Conservation (phyloP, 805 yeast species). For the Candida alai region DNA sequence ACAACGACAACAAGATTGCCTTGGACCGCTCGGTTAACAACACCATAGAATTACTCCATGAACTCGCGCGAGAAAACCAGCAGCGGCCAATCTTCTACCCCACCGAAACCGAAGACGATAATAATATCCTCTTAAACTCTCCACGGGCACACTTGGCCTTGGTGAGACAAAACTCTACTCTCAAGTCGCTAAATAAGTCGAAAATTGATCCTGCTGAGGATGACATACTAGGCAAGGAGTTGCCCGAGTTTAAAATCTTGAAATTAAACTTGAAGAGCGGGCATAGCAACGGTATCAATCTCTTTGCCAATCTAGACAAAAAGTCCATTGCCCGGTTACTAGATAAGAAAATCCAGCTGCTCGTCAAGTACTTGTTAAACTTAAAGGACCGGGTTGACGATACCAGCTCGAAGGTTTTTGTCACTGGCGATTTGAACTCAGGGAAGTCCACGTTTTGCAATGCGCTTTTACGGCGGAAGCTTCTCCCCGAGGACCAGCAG, state of each 20-base stretch:
- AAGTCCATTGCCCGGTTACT: conserved; percentile 65
- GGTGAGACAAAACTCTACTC: conserved; percentile 35
- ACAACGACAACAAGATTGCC: conserved; percentile 66
- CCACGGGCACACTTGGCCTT: conserved; percentile 51
- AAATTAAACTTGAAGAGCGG: conserved; percentile 60
- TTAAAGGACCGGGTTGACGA: conserved; percentile 81
- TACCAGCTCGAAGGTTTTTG: conserved; percentile 87
- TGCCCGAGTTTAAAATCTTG: conserved; percentile 54
- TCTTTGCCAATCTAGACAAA: conserved; percentile 59
- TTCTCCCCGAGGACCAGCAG: conserved; percentile 94
- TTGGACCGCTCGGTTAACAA: conserved; percentile 59
- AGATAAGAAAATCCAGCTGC: conserved; percentile 62
- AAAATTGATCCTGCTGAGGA: conserved; percentile 6
- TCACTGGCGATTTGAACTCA: conserved; percentile 95
- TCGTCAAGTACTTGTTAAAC: conserved; percentile 62
- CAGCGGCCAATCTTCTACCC: conserved; percentile 65
- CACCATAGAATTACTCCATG: conserved; percentile 47
- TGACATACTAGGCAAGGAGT: conserved; percentile 15
- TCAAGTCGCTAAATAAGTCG: conserved; percentile 5
- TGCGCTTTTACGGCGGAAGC: conserved; percentile 69
- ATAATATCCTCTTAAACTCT: conserved; percentile 40
- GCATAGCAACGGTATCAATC: conserved; percentile 33
- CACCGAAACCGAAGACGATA: conserved; percentile 31
- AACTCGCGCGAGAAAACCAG: conserved; percentile 53
- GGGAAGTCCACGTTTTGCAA: conserved; percentile 97